Conservation (phyloP, 2,329 filamentous ascomycete genomes). For the Rutstroemia sp. region DNA sequence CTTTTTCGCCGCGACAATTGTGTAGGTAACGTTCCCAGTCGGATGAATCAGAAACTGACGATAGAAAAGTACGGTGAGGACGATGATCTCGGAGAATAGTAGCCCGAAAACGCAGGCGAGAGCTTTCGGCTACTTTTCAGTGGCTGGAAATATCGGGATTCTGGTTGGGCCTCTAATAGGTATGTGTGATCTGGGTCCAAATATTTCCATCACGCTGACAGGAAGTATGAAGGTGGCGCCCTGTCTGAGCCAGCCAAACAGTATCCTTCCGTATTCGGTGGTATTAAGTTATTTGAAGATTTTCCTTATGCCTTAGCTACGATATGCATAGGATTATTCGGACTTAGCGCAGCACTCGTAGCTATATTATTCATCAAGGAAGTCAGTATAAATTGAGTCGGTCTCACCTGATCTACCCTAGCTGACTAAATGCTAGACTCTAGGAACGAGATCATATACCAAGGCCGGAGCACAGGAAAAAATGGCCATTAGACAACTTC, state of each 20-base stretch:
- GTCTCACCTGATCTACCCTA: neutral
- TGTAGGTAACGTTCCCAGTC: slow-evolving; percentile 34
- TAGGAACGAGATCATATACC: slow-evolving; percentile 27
- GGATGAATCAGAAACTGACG: neutral
- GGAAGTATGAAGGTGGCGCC: slow-evolving; percentile 46
- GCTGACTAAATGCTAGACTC: slow-evolving; percentile 33
- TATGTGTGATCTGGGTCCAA: slow-evolving; percentile 28
- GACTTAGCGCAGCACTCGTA: slow-evolving; percentile 43
- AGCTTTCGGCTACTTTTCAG: slow-evolving; percentile 71
- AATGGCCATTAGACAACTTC: slow-evolving; percentile 45
- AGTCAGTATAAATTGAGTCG: slow-evolving; percentile 9
- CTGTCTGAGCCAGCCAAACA: slow-evolving; percentile 60
- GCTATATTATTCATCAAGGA: slow-evolving; percentile 55
- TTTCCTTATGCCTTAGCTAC: slow-evolving; percentile 62
- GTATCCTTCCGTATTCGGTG: slow-evolving; percentile 51
- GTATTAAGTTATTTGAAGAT: slow-evolving; percentile 48
- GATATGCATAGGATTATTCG: slow-evolving; percentile 48
- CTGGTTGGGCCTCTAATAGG: slow-evolving; percentile 53
- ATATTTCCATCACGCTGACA: slow-evolving; percentile 25
- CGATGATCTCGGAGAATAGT: slow-evolving; percentile 70
- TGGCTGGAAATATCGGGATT: slow-evolving; percentile 66
- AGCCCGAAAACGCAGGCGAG: slow-evolving; percentile 62
- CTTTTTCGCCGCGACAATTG: slow-evolving; percentile 64
- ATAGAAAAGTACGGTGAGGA: slow-evolving; percentile 47
- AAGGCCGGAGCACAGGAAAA: slow-evolving; percentile 15